Percentiles rank a stretch among this genome's conserved stretches.
Evolutionary conservation across 139 green algal species (phyloP).

Genomic region (Chlorella sp.): DNA sequence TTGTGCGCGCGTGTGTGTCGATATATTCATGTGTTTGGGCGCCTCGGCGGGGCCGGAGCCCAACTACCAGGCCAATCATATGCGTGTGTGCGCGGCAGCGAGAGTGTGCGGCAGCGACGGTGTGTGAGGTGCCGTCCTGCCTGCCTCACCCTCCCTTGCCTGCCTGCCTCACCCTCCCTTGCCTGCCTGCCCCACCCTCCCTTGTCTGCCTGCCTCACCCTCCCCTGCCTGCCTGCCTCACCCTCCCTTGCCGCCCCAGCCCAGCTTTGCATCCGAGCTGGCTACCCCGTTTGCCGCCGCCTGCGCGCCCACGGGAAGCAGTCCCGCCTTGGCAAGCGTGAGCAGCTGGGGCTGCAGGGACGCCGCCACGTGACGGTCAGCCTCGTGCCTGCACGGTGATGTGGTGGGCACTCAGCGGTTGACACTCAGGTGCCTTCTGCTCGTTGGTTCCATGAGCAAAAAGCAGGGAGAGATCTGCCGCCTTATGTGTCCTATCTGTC

Average conservation of each 20-base stretch:
- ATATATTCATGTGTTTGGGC: too few relatives aligned
- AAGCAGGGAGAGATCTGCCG: neutral
- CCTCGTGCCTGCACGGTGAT: neutral
- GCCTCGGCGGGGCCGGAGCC: too few relatives aligned
- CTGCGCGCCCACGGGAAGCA: constrained; percentile 79
- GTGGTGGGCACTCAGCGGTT: neutral
- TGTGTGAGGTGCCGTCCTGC: neutral
- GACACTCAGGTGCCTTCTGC: neutral
- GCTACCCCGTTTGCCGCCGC: constrained; percentile 54
- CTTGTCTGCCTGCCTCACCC: neutral
- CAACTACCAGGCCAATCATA: neutral
- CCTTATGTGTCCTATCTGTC: neutral
- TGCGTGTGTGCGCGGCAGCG: too few relatives aligned
- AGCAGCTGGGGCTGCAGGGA: constrained; percentile 23
- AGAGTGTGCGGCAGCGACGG: neutral
- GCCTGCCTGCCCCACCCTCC: neutral
- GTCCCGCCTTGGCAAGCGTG: constrained; percentile 42
- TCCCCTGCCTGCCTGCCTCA: constrained; percentile 11
- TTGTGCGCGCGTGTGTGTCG: too few relatives aligned
- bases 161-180: neutral
- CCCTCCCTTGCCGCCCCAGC: constrained; percentile 67
- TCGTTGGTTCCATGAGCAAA: neutral
- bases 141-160: neutral
- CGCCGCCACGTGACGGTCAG: neutral
- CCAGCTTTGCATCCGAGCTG: constrained; percentile 41